Percentiles rank a stretch among this genome's conserved stretches.
Conservation (phyloP, 1,284 basidiomycete species). For the Cutaneotrichosporon cutaneum region DNA sequence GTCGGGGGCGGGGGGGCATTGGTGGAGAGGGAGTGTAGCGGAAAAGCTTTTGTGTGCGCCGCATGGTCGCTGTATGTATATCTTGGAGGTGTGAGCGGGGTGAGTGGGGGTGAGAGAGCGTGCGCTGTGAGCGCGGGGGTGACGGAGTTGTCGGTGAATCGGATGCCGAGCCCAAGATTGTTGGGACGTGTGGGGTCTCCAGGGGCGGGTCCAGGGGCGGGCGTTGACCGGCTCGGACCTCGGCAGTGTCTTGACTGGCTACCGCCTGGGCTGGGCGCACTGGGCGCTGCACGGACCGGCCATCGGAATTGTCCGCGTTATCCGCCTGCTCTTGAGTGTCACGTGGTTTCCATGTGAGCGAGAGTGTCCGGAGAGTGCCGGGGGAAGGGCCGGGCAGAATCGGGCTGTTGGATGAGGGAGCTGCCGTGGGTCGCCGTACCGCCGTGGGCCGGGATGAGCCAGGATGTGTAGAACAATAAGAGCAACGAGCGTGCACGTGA, state of each 20-base stretch:
- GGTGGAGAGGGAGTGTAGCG: neutral
- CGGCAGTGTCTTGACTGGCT: neutral
- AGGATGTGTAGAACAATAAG: too few species aligned
- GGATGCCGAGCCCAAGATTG: neutral
- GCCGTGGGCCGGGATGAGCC: too few species aligned
- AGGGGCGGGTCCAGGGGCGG: neutral
- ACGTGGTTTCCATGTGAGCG: neutral
- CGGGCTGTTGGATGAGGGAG: too few species aligned
- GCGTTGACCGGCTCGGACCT: neutral
- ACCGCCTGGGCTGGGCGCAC: too few species aligned
- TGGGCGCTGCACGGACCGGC: neutral
- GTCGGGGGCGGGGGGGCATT: slow-evolving; percentile 4
- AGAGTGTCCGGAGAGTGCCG: too few species aligned
- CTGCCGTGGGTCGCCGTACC: too few species aligned
- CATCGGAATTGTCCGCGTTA: neutral
- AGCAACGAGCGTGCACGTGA: too few species aligned
- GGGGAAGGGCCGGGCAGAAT: too few species aligned
- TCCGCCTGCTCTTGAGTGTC: neutral
- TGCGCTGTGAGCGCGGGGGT: neutral
- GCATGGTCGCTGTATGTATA: slow-evolving; percentile 1
- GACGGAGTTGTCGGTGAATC: neutral
- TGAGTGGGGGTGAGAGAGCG: neutral
- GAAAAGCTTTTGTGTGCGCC: slow-evolving; percentile 1
- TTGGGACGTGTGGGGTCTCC: neutral
- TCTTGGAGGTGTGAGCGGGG: neutral